Conservation (phyloP, 805 yeast genomes). For the Candida tallmaniae region DNA sequence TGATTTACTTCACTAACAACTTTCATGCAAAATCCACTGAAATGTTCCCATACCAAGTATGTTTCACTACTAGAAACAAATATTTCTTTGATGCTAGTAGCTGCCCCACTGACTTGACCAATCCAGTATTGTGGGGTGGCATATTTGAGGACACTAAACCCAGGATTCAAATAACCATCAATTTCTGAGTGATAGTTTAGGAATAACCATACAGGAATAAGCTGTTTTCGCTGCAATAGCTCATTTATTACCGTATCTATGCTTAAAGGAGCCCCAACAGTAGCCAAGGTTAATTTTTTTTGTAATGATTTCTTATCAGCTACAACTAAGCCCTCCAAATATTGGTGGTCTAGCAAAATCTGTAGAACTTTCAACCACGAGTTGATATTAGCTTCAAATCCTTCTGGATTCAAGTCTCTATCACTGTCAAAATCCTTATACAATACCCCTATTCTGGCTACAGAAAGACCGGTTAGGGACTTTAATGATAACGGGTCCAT, state of each 20-base stretch:
- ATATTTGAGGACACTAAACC: constrained; percentile 3
- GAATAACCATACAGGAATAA: constrained; percentile 17
- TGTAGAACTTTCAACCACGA: constrained; percentile 27
- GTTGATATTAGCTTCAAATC: constrained; percentile 37
- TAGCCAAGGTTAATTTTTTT: constrained; percentile 20
- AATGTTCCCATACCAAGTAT: constrained; percentile 8
- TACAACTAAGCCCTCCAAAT: constrained; percentile 14
- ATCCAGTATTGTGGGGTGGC: constrained; percentile 8
- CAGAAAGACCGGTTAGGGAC: constrained; percentile 2
- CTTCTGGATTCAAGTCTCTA: constrained; percentile 35
- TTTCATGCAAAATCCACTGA: constrained; percentile 3
- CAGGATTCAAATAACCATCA: constrained; percentile 6
- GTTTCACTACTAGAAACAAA: constrained; percentile 4
- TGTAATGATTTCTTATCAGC: constrained; percentile 11
- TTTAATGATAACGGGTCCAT: neutral
- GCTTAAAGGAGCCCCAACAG: constrained; percentile 28
- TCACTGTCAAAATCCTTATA: constrained; percentile 31
- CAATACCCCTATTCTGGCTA: constrained; percentile 13
- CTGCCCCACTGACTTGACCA: neutral
- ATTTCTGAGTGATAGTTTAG: constrained; percentile 6
- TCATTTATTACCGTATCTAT: constrained; percentile 22
- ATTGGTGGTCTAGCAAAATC: constrained; percentile 14
- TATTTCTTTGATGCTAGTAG: neutral
- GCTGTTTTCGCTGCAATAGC: constrained; percentile 15
- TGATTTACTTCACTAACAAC: constrained; percentile 1